Evolutionary conservation across 2,329 filamentous ascomycete species (phyloP), one percentile per base, ranked within the genome.

Genomic region (Colletotrichum karsti): DNA sequence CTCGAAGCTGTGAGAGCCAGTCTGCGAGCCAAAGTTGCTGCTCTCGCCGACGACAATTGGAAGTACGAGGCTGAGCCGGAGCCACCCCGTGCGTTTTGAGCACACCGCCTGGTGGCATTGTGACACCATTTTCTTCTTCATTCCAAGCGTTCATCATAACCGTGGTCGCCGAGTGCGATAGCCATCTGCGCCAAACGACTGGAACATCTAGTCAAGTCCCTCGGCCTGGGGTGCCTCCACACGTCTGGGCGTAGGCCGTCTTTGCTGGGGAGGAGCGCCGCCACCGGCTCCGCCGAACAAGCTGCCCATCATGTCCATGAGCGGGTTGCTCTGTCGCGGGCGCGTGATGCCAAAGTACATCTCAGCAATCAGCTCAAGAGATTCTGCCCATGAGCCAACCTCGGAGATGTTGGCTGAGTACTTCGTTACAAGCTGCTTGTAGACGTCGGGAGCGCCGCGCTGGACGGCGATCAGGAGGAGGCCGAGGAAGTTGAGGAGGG

Each of bases 281-380:
- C 83, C 85, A 56, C 84, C 85, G 26, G 86, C 88, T 20, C 94
- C 94, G 54, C 95, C 95, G 75, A 99, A 93, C 85, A 99, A 89
- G 70, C 90, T 95, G 53, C 94, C 95, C 93, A 99, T 97, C 95
- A 99, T 98, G 78, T 99, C 96, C 81, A 98, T 90, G 79, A 99
- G 84, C 3, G 95, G 95, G 79, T 98, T 98, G 71, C 91, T 92
- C 83, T 97, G 94, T 75, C 92, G 88, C 51, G 95, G 95, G 76
- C 94, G 91, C 82, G 91, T 89, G 78, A 99, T 97, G 37, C 91
- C 91, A 82, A 99, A 99, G 84, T 98, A 99, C 89, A 97, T 95
- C 83, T 99, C 95, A 54, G 92, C 95, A 74, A 99, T 91, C 79
- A 93, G 91, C 73, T 94, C 92, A 69, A 99, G 83, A 24, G 93